Percentiles rank a stretch among this genome's conserved stretches.
Evolutionary conservation across 495 filamentous ascomycete genomes (phyloP).

Genomic region (Parathielavia hyrcaniae): DNA sequence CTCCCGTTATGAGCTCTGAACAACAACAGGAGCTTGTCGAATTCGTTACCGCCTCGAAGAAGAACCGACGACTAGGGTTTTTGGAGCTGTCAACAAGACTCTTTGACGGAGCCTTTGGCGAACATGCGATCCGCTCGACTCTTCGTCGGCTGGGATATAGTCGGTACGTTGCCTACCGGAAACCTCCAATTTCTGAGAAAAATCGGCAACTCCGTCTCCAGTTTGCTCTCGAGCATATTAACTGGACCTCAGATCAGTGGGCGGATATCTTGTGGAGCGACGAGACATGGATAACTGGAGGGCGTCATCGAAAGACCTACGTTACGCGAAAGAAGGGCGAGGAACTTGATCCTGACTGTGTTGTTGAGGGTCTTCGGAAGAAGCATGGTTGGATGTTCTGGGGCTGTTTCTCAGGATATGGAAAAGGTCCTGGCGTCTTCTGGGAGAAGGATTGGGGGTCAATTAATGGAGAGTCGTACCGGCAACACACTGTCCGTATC

Average conservation of each 20-base stretch:
- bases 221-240: background rate
- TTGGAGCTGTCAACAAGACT: background rate
- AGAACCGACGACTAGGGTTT: background rate
- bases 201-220: background rate
- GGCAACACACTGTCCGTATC: constrained; percentile 23
- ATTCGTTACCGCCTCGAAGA: background rate
- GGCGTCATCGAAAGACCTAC: constrained; percentile 14
- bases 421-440: constrained; percentile 30
- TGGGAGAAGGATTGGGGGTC: constrained; percentile 34
- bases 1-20: background rate
- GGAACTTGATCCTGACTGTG: constrained; percentile 20
- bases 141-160: background rate
- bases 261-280: constrained; percentile 23
- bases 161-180: background rate
- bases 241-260: background rate
- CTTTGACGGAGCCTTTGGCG: background rate
- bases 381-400: constrained; percentile 31
- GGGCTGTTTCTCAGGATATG: constrained; percentile 22
- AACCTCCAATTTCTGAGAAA: background rate
- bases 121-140: background rate
- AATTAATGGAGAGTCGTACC: constrained; percentile 24
- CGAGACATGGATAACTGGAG: constrained; percentile 29
- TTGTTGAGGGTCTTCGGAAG: constrained; percentile 17
- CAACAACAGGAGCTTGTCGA: background rate
- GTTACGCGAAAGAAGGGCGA: constrained; percentile 17